A percentile compares a stretch with the other conserved stretches of the same genome.
phyloP scores from a whole-genome alignment of 176 grass and related monocot genomes.

The Cenchrus purpureus region DNA sequence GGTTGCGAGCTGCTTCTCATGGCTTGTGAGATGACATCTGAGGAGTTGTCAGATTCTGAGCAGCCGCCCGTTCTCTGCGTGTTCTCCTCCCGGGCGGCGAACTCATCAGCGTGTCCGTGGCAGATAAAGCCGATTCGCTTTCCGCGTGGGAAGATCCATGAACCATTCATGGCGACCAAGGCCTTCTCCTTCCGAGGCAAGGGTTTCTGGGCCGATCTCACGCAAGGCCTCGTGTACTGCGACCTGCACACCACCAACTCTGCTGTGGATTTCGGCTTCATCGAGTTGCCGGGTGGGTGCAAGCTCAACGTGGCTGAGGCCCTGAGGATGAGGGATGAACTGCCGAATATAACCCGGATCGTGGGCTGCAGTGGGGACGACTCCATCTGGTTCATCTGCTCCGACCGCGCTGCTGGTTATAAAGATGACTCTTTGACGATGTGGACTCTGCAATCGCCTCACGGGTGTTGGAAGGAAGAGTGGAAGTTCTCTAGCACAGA shows the following conservation, averaged over 20 bases:
- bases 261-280: too few relatives aligned
- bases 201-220: neutral
- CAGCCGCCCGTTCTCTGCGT: neutral
- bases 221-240: neutral
- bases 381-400: neutral
- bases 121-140: neutral
- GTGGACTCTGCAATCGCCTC: neutral
- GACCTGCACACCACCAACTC: neutral
- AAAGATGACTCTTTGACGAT: neutral
- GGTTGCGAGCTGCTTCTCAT: neutral
- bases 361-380: neutral
- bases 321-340: neutral
- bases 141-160: too few relatives aligned
- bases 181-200: neutral
- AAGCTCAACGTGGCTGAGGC: neutral
- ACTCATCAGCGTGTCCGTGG: fast-evolving
- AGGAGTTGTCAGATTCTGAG: too few relatives aligned
- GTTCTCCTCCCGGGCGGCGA: too few relatives aligned
- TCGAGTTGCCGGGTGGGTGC: neutral
- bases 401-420: fast-evolving
- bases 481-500: neutral
- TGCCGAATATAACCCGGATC: neutral
- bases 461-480: neutral
- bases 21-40: neutral
- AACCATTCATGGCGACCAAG: neutral